Percentiles rank a stretch among this genome's conserved stretches.
Evolutionary conservation across 352 stramenopile genomes (phyloP).

Genomic region (Phytophthora pisi): DNA sequence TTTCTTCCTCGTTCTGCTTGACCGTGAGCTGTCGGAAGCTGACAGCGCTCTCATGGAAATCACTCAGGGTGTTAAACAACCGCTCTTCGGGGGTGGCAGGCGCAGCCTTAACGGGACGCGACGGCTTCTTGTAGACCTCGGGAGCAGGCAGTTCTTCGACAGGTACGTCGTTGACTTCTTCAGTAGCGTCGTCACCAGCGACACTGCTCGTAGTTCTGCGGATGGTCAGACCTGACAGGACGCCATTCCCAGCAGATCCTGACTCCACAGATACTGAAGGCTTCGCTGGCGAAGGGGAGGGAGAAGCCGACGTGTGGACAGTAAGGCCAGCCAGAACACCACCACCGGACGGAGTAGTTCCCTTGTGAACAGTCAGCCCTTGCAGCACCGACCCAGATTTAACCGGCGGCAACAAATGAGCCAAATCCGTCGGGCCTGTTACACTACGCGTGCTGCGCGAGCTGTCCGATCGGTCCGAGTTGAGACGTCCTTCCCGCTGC

Average conservation of each 20-base stretch:
- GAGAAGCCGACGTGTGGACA: slow-evolving; percentile 53
- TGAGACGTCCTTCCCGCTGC: slow-evolving; percentile 33
- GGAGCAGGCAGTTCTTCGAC: slow-evolving; percentile 19
- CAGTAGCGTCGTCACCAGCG: slow-evolving; percentile 21
- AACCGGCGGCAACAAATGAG: slow-evolving; percentile 66
- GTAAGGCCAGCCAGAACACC: slow-evolving; percentile 73
- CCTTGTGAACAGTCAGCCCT: slow-evolving; percentile 66
- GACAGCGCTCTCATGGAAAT: slow-evolving; percentile 77
- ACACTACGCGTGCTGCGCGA: slow-evolving; percentile 35
- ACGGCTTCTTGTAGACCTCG: slow-evolving; percentile 36
- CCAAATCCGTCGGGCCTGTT: slow-evolving; percentile 63
- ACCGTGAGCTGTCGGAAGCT: slow-evolving; percentile 66
- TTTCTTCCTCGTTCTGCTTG: slow-evolving; percentile 81
- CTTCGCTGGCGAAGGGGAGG: slow-evolving; percentile 41
- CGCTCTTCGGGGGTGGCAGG: slow-evolving; percentile 68
- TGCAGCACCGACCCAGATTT: slow-evolving; percentile 63
- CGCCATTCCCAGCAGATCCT: slow-evolving; percentile 35
- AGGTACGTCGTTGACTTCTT: slow-evolving; percentile 15
- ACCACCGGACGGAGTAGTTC: slow-evolving; percentile 23
- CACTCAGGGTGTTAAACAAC: slow-evolving; percentile 66
- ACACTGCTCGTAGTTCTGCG: slow-evolving; percentile 32
- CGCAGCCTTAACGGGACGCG: slow-evolving; percentile 22
- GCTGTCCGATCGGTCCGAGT: slow-evolving; percentile 36
- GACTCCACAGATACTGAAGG: slow-evolving; percentile 20
- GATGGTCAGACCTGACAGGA: slow-evolving; percentile 61